Evolutionary conservation across 2,329 filamentous ascomycete species (phyloP), one percentile per base, ranked within the genome.

Genomic region (Rutstroemia sp.): DNA sequence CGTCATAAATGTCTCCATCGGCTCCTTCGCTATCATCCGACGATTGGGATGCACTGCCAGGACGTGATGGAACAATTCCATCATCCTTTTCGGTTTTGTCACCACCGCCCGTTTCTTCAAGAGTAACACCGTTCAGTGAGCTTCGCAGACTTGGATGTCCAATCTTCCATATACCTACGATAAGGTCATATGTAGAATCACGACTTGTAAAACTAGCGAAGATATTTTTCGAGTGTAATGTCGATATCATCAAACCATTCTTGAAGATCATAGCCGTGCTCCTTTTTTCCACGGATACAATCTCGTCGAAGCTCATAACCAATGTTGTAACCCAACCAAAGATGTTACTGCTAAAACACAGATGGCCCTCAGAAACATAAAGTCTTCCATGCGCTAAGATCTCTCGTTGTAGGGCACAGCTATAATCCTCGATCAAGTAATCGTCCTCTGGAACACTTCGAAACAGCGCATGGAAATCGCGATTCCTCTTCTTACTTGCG

Each of bases 311-410:
- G 71, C 91, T 95, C 76, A 99, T 96, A 52, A 99, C 92, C 44
- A 99, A 77, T 1, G 94, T 99, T 0, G 94, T 99, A 21, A 95
- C 88, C 94, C 94, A 99, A 54, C 94, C 94, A 48, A 99, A 82
- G 63, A 99, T 99, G 69, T 99, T 99, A 76, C 94, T 97, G 67
- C 92, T 96, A 73, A 99, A 99, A 75, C 94, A 99, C 48, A 99
- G 83, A 69, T 99, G 92, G 10, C 92, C 92, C 73, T 99, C 94
- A 0, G 94, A 97, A 44, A 99, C 89, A 68, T 99, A 99, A 14
- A 99, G 79, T 42, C 94, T 83, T 5, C 94, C 94, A 64, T 96
- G 94, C 6, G 95, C 84, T 38, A 99, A 81, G 59, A 99, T 99
- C 69, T 99, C 95, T 63, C 92, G 84, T 71, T 99, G 94, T 58